phyloP scores from a whole-genome alignment of 306 rosid genomes.

The Rubus idaeus region DNA sequence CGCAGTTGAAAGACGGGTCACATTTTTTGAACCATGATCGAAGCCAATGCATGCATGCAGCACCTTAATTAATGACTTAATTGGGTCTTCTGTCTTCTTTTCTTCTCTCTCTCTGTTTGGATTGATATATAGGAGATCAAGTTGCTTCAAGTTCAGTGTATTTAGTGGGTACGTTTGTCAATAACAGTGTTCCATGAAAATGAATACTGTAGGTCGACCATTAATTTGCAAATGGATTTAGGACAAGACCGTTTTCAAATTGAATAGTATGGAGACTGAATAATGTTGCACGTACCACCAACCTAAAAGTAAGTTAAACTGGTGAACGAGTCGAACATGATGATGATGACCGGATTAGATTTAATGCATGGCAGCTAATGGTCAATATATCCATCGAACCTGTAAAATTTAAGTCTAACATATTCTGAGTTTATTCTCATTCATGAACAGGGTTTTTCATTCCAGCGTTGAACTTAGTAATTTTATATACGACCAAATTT shows the following conservation, averaged over 20 bases:
- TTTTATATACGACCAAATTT: neutral
- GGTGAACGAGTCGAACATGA: no score
- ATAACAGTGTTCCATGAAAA: neutral
- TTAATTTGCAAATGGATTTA: neutral
- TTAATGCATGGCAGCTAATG: neutral
- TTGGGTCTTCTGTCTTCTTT: no score
- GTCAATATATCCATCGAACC: constrained; percentile 30
- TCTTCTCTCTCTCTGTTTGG: no score
- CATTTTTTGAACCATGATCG: neutral
- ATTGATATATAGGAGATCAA: neutral
- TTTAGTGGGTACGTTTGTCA: neutral
- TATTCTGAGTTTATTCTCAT: constrained; percentile 1
- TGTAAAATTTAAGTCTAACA: constrained; percentile 11
- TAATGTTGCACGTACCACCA: neutral
- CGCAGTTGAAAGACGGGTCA: neutral
- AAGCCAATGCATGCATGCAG: neutral
- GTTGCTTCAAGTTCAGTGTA: neutral
- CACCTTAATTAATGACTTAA: no score
- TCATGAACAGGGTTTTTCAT: constrained; percentile 10
- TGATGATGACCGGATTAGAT: no score
- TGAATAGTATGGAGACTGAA: neutral
- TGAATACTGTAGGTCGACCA: no score
- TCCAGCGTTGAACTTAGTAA: neutral
- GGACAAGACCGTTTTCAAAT: neutral
- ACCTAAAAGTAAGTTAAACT: neutral